Percentiles rank a stretch among this genome's conserved stretches.
Conservation (phyloP, 345 rosid genomes). For the Cardamine resedifolia region DNA sequence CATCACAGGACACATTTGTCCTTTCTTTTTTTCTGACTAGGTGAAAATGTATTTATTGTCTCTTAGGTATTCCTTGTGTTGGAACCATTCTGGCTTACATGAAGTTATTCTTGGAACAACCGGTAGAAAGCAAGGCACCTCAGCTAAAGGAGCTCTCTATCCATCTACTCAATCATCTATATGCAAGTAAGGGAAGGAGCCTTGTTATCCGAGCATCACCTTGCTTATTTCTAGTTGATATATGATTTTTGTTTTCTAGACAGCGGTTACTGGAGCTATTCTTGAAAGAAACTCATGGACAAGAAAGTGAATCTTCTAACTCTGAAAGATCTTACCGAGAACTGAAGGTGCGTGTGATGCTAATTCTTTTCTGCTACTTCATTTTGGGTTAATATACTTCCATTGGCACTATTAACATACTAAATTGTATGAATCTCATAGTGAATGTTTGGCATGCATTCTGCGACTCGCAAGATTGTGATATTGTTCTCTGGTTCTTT, state of each 20-base stretch:
- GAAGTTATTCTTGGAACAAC: constrained; percentile 93
- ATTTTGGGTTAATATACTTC: constrained; percentile 18
- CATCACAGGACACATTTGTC: constrained; percentile 10
- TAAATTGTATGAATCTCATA: constrained; percentile 11
- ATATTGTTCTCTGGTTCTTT: constrained; percentile 6
- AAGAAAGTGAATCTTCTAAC: constrained; percentile 23
- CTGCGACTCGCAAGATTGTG: background rate
- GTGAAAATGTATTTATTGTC: constrained; percentile 15
- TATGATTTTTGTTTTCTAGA: constrained; percentile 34
- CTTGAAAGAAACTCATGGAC: constrained; percentile 40
- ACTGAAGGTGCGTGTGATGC: constrained; percentile 60
- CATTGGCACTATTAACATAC: background rate
- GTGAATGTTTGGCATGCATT: background rate
- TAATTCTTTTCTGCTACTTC: constrained; percentile 21
- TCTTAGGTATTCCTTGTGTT: constrained; percentile 77
- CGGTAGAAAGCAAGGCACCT: constrained; percentile 94
- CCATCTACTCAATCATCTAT: constrained; percentile 76
- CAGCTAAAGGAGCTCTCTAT: constrained; percentile 75
- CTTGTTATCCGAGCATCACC: background rate
- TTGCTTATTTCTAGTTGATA: constrained; percentile 5
- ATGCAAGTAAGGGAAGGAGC: constrained; percentile 69
- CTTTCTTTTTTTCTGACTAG: constrained; percentile 9
- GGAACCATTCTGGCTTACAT: constrained; percentile 86
- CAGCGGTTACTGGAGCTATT: constrained; percentile 61
- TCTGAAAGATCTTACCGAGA: constrained; percentile 58